Evolutionary conservation across 345 rosid species (phyloP), one percentile per base, ranked within the genome.

Genomic region (Salix purpurea): DNA sequence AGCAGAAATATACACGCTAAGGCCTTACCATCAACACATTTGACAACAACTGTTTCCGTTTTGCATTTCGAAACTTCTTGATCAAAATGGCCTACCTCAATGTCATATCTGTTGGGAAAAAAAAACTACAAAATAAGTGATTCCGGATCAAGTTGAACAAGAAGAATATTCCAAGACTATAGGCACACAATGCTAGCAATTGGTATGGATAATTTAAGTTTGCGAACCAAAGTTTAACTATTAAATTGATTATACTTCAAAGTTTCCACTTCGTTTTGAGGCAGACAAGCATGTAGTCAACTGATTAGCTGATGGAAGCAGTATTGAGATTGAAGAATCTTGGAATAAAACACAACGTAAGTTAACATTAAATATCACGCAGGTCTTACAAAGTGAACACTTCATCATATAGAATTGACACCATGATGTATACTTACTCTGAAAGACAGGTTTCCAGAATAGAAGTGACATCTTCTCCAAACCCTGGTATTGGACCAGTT

Each of bases 41-140:
- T 69, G 85, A 76, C 77, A 89, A 86, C 76, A 93, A 61, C 64
- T 82, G 88, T 78, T 84, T 50, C 73, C 87, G 81, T 79, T 87
- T 93, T 46, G 86, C 88, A 80, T 85, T 85, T 83, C 90, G 83
- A 61, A 61, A 93, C 96, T 79, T 87, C 89, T 76, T 91, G 92
- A 71, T 93, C 96, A 60, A 90, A 93, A 85, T 91, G 91, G 67
- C 84, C 77, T 69, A 91, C 84, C 84, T 91, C 97, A 68, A 5
- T 73, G 50, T 91, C 91, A 60, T 92, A 92, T 73, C 97, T 91
- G 76, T n/a, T 52, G 34, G 62, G 78, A 61, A 80, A 62, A 73
- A 73, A 3, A 11, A 40, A 40, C 15, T 7, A 10, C 44, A 40
- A 30, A 65, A 12, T 65, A 13, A 32, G 9, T 14, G 21, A 69